Conservation (phyloP, 1,284 basidiomycete species). For the Cutaneotrichosporon daszewskae region DNA sequence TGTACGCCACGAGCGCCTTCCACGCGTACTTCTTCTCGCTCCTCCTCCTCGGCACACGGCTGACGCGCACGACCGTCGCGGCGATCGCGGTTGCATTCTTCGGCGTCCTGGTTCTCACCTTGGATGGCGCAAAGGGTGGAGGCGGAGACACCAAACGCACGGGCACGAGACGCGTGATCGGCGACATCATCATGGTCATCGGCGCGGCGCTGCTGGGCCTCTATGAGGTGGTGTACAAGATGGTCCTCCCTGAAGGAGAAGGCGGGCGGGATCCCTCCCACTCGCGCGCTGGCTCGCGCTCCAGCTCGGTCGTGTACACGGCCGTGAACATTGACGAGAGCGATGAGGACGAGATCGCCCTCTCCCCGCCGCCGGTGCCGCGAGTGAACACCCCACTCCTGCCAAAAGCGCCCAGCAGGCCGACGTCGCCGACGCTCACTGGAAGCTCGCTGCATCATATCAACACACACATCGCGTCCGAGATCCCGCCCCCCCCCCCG, state of each 20-base stretch:
- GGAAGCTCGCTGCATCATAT: too few relatives aligned
- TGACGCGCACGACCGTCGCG: conserved; percentile 34
- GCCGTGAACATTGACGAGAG: conserved; percentile 1
- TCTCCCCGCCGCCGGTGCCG: conserved; percentile 2
- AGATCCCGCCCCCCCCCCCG: not conserved
- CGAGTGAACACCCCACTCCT: conserved; percentile 12
- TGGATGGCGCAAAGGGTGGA: conserved; percentile 21
- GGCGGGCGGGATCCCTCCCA: too few relatives aligned
- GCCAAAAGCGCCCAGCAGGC: not conserved
- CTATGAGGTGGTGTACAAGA: conserved; percentile 49
- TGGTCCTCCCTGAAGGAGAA: conserved; percentile 42
- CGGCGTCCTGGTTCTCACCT: conserved; percentile 41
- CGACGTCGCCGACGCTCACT: not conserved
- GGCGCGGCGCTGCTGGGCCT: conserved; percentile 43
- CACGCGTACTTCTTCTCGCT: conserved; percentile 43
- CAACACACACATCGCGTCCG: too few relatives aligned
- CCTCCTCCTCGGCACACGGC: conserved; percentile 33
- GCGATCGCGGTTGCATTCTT: conserved; percentile 43
- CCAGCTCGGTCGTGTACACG: not conserved
- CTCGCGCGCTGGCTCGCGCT: too few relatives aligned
- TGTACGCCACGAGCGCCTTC: conserved; percentile 40
- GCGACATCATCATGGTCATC: conserved; percentile 45
- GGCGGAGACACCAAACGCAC: not conserved
- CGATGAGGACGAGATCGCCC: conserved; percentile 11
- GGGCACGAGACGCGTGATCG: conserved; percentile 27